Evolutionary conservation across 2,329 filamentous ascomycete genomes (phyloP).

Genomic region (Capronia coronata): DNA sequence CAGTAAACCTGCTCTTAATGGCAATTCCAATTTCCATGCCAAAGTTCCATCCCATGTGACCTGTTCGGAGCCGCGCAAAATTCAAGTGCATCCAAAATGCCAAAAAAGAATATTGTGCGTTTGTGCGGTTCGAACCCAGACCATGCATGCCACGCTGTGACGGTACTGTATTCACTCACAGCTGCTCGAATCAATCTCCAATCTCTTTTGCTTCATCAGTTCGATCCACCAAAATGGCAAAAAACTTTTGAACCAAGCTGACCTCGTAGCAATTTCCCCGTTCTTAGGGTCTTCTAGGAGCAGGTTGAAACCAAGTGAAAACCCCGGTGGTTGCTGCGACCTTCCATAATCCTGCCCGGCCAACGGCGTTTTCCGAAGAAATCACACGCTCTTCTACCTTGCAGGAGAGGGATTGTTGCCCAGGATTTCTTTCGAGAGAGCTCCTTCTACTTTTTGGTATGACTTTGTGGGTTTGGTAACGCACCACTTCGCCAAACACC

Average conservation of each 20-base stretch:
- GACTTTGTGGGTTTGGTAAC: neutral
- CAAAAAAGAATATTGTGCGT: too few relatives aligned
- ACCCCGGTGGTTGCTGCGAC: neutral
- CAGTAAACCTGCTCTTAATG: too few relatives aligned
- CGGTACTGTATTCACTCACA: too few relatives aligned
- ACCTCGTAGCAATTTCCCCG: neutral
- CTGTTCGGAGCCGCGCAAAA: too few relatives aligned
- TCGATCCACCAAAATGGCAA: neutral
- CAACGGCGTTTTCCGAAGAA: neutral
- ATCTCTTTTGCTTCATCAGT: neutral
- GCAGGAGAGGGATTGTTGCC: neutral
- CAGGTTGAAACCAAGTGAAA: slow-evolving; percentile 1
- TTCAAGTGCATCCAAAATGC: too few relatives aligned
- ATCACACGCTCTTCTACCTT: slow-evolving; percentile 1
- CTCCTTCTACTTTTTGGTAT: neutral
- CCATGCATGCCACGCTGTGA: too few relatives aligned
- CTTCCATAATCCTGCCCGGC: neutral
- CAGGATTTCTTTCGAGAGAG: neutral
- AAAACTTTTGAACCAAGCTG: slow-evolving; percentile 1
- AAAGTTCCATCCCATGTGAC: too few relatives aligned
- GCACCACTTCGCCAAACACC: neutral
- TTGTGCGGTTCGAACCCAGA: too few relatives aligned
- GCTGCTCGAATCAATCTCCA: too few relatives aligned
- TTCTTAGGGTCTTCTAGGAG: neutral
- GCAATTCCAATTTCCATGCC: too few relatives aligned